Evolutionary conservation across 306 rosid genomes (phyloP).

Genomic region (Sicyos edulis): DNA sequence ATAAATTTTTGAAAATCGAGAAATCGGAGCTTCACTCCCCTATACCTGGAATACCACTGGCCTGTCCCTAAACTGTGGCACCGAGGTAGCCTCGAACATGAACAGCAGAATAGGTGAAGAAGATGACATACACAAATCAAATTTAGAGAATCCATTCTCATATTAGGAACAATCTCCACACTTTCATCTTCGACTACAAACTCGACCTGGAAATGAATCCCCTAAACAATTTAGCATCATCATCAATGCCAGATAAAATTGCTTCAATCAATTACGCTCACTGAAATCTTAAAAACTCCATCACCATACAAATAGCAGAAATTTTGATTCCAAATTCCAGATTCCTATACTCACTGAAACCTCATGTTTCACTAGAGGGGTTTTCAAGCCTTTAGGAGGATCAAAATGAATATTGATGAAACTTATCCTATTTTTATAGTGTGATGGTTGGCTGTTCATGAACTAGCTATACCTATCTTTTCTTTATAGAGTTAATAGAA

Average conservation of each 20-base stretch:
- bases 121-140: constrained; percentile 47
- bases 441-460: no score
- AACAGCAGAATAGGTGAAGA: background rate
- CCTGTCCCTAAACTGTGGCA: no score
- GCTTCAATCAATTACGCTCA: background rate
- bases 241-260: background rate
- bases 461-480: no score
- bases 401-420: no score
- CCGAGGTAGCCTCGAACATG: no score
- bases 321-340: background rate
- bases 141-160: constrained; percentile 75
- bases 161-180: constrained; percentile 71
- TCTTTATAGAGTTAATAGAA: no score
- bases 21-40: no score
- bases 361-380: background rate
- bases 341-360: background rate
- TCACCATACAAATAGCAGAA: background rate
- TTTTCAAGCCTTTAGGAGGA: background rate
- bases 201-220: constrained; percentile 47
- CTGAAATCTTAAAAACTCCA: background rate
- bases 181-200: constrained; percentile 75
- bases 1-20: no score
- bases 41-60: no score
- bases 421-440: no score
- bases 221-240: background rate